A percentile compares a stretch with the other conserved stretches of the same genome.
Evolutionary conservation across 306 rosid species (phyloP).

Genomic region (Quercus mongolica): DNA sequence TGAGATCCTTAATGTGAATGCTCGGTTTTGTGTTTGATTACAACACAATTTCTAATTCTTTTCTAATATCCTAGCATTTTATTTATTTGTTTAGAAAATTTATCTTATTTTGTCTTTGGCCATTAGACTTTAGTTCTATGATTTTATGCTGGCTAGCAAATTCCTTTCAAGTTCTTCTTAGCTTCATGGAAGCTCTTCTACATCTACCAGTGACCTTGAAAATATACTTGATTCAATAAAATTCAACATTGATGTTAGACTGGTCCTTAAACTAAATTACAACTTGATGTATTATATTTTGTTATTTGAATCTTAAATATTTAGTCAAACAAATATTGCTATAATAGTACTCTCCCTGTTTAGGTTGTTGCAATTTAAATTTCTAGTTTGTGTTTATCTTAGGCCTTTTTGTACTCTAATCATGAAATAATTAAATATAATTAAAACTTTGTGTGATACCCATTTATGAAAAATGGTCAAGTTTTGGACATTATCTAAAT

Average conservation of each 20-base stretch:
- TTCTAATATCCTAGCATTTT: neutral
- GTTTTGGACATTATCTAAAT: no score
- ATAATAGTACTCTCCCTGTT: no score
- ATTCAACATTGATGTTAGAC: neutral
- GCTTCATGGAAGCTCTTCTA: neutral
- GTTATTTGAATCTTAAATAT: no score
- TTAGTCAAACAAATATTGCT: no score
- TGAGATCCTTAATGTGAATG: neutral
- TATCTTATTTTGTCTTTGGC: neutral
- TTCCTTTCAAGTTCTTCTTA: neutral
- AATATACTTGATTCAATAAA: neutral
- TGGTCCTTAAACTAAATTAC: neutral
- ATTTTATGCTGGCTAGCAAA: neutral
- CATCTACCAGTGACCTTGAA: neutral
- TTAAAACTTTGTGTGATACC: no score
- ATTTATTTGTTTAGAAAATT: neutral
- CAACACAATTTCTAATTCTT: neutral
- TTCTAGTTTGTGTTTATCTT: no score
- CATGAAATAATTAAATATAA: no score
- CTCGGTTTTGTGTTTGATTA: neutral
- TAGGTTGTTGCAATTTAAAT: no score
- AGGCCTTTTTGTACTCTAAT: no score
- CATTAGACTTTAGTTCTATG: neutral
- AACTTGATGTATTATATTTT: neutral
- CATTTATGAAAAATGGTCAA: no score